These are phyloP conservation scores for Dioszegia hungarica DNA, from an alignment of 768 basidiomycete species.

Conservation along the genomic window DNA sequence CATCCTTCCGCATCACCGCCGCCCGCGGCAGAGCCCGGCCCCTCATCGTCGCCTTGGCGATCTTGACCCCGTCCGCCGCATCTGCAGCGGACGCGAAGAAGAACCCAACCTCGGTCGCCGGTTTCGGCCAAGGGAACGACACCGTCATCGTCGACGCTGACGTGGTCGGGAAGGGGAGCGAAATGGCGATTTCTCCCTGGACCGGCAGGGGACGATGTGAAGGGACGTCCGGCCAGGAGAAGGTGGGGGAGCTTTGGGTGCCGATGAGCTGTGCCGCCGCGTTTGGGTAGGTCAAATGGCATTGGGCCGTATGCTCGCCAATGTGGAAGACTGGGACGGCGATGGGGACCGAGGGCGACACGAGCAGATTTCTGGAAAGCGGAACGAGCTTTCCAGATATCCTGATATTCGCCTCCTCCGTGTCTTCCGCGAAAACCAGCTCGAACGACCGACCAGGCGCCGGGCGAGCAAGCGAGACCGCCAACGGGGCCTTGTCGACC, in stretches of 20 bases:
- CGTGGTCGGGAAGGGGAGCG: constrained; percentile 7
- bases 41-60: constrained; percentile 6
- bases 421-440: neutral
- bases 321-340: constrained; percentile 18
- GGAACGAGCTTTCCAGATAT: constrained; percentile 18
- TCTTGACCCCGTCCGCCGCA: neutral
- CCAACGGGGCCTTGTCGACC: neutral
- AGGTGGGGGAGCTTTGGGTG: too few relatives aligned
- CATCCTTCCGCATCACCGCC: neutral
- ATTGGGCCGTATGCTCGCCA: neutral
- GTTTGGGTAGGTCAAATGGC: constrained; percentile 1
- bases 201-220: neutral
- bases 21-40: constrained; percentile 4
- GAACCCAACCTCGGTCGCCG: constrained; percentile 10
- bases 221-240: neutral
- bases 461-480: neutral
- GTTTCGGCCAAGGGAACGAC: constrained; percentile 10
- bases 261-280: too few relatives aligned
- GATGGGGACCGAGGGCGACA: constrained; percentile 12
- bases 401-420: neutral
- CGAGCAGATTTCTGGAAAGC: constrained; percentile 10
- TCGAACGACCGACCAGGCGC: constrained; percentile 10
- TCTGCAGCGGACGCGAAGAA: neutral
- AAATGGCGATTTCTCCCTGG: constrained; percentile 15
- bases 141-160: neutral